These are phyloP conservation scores for Euphorbia lathyris DNA, from an alignment of 345 rosid genomes.

Conservation along the genomic window DNA sequence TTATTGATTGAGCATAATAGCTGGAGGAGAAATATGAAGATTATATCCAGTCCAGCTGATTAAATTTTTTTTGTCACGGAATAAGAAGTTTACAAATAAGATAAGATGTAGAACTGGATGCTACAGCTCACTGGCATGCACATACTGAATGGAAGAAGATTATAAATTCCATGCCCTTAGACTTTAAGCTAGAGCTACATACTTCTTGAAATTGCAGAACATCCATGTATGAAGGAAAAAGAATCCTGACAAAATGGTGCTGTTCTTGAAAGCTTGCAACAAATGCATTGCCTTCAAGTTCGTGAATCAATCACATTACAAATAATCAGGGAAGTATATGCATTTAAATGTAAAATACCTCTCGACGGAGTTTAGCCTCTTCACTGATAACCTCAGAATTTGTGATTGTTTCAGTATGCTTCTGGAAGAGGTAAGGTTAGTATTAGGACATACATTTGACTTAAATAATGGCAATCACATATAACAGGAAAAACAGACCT, in stretches of 20 bases:
- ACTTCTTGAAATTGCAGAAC: background rate
- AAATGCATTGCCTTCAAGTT: background rate
- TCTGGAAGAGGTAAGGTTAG: conserved; percentile 43
- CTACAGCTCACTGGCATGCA: background rate
- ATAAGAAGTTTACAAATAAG: background rate
- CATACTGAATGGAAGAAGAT: background rate
- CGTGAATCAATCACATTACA: background rate
- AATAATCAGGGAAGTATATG: conserved; percentile 8
- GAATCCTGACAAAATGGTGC: background rate
- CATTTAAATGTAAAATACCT: conserved; percentile 45
- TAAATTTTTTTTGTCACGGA: background rate
- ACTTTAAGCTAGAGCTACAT: background rate
- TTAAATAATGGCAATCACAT: conserved; percentile 14
- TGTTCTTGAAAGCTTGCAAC: background rate
- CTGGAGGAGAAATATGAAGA: background rate
- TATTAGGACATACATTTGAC: conserved; percentile 15
- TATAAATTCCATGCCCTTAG: background rate
- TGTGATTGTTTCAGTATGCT: conserved; percentile 27
- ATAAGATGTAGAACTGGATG: background rate
- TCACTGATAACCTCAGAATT: conserved; percentile 28
- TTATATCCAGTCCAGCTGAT: background rate
- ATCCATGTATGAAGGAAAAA: background rate
- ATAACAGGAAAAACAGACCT: conserved; percentile 43
- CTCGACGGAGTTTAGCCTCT: conserved; percentile 54
- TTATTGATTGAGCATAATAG: background rate